A percentile compares a stretch with the other conserved stretches of the same genome.
Conservation (phyloP, 345 rosid genomes). For the Trapa bicornis region DNA sequence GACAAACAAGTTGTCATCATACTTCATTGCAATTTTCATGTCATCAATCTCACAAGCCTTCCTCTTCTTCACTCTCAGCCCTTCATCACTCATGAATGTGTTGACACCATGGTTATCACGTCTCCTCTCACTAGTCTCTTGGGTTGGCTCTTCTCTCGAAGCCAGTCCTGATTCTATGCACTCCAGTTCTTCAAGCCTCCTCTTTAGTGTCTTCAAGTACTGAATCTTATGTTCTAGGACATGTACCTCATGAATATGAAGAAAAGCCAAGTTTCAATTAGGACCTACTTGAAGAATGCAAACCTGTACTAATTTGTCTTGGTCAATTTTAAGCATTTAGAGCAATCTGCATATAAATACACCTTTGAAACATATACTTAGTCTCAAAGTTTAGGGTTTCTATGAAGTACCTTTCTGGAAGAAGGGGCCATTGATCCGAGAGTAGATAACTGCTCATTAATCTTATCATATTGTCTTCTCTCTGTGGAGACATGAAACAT, state of each 20-base stretch:
- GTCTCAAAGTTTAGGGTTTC: background rate
- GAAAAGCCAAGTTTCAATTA: background rate
- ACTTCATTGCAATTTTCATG: constrained; percentile 26
- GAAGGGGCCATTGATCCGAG: constrained; percentile 69
- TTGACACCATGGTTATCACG: constrained; percentile 48
- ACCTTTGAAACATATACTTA: no score
- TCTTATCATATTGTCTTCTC: constrained; percentile 37
- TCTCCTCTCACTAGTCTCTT: constrained; percentile 47
- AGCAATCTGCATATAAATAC: no score
- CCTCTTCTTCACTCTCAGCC: constrained; percentile 36
- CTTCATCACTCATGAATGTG: constrained; percentile 14
- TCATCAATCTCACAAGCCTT: constrained; percentile 36
- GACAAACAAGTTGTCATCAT: constrained; percentile 32
- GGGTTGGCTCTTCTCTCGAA: constrained; percentile 11
- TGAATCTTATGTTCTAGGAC: constrained; percentile 72
- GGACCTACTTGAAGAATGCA: no score
- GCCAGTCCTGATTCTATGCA: constrained; percentile 28
- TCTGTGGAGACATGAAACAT: constrained; percentile 34
- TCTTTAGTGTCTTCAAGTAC: constrained; percentile 60
- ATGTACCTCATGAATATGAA: constrained; percentile 64
- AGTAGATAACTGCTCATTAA: constrained; percentile 39
- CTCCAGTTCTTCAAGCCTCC: constrained; percentile 50
- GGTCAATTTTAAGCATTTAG: no score
- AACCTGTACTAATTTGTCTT: no score
- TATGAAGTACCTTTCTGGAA: constrained; percentile 41